Conservation (phyloP, 2,329 filamentous ascomycete genomes). For the Fusarium verticillioides region DNA sequence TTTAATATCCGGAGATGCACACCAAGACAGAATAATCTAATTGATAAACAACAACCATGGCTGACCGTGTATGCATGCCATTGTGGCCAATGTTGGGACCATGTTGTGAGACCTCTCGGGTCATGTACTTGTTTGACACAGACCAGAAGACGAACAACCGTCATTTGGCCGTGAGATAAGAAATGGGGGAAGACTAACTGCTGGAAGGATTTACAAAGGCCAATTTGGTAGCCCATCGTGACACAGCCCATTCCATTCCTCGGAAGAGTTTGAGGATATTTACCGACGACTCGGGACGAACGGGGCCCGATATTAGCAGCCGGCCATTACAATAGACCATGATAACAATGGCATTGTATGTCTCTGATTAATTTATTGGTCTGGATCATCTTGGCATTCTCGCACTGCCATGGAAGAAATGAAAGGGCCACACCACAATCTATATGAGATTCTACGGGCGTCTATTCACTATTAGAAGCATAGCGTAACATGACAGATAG, state of each 20-base stretch:
- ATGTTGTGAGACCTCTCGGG: neutral
- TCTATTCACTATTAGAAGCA: constrained; percentile 2
- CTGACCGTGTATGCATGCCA: neutral
- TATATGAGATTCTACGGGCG: neutral
- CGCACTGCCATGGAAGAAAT: constrained; percentile 22
- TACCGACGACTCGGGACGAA: constrained; percentile 16
- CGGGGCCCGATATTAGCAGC: neutral
- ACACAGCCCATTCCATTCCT: constrained; percentile 10
- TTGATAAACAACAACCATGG: constrained; percentile 22
- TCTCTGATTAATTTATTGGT: constrained; percentile 15
- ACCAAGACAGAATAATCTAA: constrained; percentile 23
- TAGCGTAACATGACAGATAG: neutral
- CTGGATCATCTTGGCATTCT: neutral
- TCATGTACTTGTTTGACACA: neutral
- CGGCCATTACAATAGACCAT: neutral
- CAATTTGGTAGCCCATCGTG: constrained; percentile 1
- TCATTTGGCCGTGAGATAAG: constrained; percentile 6
- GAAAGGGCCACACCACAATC: neutral
- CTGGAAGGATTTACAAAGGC: neutral
- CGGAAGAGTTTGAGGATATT: neutral
- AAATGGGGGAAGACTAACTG: neutral
- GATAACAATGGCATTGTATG: constrained; percentile 7
- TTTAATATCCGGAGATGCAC: constrained; percentile 33
- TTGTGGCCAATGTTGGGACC: neutral
- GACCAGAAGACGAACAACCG: neutral